A percentile compares a stretch with the other conserved stretches of the same genome.
These are phyloP conservation scores for Camellia oleifera DNA, from an alignment of 179 eudicot genomes.

Conservation along the genomic window DNA sequence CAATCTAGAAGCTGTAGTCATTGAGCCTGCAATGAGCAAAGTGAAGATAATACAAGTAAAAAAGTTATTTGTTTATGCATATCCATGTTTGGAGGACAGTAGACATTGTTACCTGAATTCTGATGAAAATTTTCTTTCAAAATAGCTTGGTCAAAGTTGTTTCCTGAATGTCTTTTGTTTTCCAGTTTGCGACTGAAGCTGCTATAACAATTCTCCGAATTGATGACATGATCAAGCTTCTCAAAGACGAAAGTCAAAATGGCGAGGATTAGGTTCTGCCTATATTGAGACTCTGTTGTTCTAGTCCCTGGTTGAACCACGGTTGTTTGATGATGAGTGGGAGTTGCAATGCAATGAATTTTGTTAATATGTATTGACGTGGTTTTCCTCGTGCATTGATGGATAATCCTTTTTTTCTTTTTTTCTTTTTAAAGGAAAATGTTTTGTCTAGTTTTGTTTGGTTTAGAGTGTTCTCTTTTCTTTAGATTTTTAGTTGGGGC, in stretches of 20 bases:
- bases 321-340: no score
- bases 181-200: conserved; percentile 97
- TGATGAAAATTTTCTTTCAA: neutral
- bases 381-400: no score
- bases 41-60: conserved; percentile 85
- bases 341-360: no score
- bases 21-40: conserved; percentile 99
- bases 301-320: no score
- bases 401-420: no score
- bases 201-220: conserved; percentile 94
- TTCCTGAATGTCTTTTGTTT: neutral
- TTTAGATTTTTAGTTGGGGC: no score
- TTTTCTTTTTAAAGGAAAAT: no score
- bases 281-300: no score
- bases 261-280: conserved; percentile 35
- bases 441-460: no score
- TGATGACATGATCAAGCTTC: conserved; percentile 93
- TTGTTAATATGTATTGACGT: no score
- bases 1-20: conserved; percentile 91
- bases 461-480: no score
- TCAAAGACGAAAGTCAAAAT: conserved; percentile 83
- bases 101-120: neutral
- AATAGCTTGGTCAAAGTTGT: neutral
- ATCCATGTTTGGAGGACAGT: neutral
- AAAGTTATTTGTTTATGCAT: neutral